These are phyloP conservation scores for Haplosporangium sp. DNA, from an alignment of 371 early-diverging fungal species.

Conservation along the genomic window DNA sequence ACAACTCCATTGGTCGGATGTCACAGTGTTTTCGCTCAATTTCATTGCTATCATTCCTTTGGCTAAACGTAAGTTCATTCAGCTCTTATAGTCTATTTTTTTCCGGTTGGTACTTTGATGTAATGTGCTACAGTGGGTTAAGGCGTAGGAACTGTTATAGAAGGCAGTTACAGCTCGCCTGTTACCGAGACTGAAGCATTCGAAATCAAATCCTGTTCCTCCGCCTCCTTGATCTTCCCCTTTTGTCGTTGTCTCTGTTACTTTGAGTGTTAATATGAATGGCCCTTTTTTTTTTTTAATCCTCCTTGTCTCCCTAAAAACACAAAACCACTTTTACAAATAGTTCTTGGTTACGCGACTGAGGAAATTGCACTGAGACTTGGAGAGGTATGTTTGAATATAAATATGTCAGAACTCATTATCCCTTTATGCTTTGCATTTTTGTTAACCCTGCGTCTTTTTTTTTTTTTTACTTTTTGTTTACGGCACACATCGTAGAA, in stretches of 20 bases:
- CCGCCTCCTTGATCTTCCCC: too few species aligned
- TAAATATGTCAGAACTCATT: too few species aligned
- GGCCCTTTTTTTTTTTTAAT: not conserved
- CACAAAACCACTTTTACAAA: too few species aligned
- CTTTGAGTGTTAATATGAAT: too few species aligned
- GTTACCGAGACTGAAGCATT: too few species aligned
- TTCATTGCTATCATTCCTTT: constrained; percentile 91
- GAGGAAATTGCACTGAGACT: constrained; percentile 59
- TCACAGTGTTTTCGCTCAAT: constrained; percentile 83
- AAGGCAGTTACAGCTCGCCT: not conserved
- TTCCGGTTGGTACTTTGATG: too few species aligned
- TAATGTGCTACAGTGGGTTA: too few species aligned
- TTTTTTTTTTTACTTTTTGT: not conserved
- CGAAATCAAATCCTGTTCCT: too few species aligned
- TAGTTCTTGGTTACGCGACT: constrained; percentile 71
- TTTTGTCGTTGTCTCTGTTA: too few species aligned
- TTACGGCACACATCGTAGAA: constrained; percentile 54
- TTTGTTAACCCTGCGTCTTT: not conserved
- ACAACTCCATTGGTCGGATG: constrained; percentile 71
- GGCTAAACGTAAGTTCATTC: constrained; percentile 65
- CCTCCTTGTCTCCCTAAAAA: not conserved
- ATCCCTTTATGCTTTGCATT: not conserved
- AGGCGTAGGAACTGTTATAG: too few species aligned
- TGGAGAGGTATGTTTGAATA: constrained; percentile 55
- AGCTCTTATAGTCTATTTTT: too few species aligned